Percentiles rank a stretch among this genome's conserved stretches.
Evolutionary conservation across 2,329 filamentous ascomycete genomes (phyloP).

Genomic region (Colletotrichum lindemuthianum): DNA sequence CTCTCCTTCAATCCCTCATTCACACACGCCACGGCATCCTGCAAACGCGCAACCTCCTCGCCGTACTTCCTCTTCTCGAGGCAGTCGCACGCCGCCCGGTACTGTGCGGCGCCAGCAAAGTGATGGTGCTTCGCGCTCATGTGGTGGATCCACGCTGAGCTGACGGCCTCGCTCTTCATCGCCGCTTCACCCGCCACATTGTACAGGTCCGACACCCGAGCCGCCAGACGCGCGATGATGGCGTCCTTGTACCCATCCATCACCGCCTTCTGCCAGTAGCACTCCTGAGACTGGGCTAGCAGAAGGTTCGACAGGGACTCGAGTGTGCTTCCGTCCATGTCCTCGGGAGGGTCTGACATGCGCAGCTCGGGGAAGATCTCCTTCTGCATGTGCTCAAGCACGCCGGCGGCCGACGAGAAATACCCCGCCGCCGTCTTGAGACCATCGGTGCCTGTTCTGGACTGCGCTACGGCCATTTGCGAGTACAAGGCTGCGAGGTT

Average conservation of each 20-base stretch:
- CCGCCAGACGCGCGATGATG: conserved; percentile 90
- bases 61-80: conserved; percentile 95
- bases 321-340: conserved; percentile 92
- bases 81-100: conserved; percentile 88
- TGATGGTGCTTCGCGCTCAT: conserved; percentile 97
- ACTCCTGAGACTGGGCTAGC: conserved; percentile 94
- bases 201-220: conserved; percentile 90
- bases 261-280: conserved; percentile 97
- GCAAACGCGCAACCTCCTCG: conserved; percentile 89
- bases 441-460: conserved; percentile 81
- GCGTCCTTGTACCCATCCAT: conserved; percentile 94
- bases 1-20: conserved; percentile 88
- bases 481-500: conserved; percentile 95
- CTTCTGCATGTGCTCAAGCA: conserved; percentile 80
- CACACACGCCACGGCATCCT: conserved; percentile 84
- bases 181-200: conserved; percentile 84
- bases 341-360: conserved; percentile 84
- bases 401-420: conserved; percentile 87
- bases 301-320: conserved; percentile 85
- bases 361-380: conserved; percentile 85
- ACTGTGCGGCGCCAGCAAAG: conserved; percentile 95
- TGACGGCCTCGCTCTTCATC: conserved; percentile 88
- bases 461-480: conserved; percentile 85
- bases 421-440: conserved; percentile 90
- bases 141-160: conserved; percentile 96